Conservation (phyloP, 805 yeast species). For the Metschnikowia lunata region DNA sequence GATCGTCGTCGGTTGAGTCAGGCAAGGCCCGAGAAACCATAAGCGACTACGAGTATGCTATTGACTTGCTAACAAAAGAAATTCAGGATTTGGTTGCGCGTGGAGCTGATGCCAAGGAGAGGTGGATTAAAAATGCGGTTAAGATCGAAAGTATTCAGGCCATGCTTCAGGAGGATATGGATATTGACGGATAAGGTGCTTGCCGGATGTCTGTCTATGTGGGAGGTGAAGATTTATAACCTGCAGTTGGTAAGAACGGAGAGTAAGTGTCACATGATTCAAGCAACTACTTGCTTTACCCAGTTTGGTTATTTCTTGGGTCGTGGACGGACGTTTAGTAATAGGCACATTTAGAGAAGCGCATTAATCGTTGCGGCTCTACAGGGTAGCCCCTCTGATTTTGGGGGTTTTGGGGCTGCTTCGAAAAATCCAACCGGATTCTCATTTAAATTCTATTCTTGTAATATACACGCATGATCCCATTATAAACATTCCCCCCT, state of each 20-base stretch:
- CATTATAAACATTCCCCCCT: background rate
- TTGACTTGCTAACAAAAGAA: conserved; percentile 21
- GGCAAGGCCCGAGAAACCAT: conserved; percentile 17
- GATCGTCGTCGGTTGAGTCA: conserved; percentile 19
- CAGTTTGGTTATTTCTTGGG: too few species aligned
- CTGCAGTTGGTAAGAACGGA: background rate
- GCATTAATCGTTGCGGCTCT: too few species aligned
- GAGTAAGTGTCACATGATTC: background rate
- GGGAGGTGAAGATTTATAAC: background rate
- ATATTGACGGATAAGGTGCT: conserved; percentile 6
- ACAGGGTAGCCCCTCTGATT: too few species aligned
- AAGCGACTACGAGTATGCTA: conserved; percentile 30
- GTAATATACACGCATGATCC: conserved; percentile 6
- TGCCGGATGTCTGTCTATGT: background rate
- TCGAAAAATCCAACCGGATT: too few species aligned
- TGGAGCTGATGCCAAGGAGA: conserved; percentile 29
- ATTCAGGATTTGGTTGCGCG: conserved; percentile 28
- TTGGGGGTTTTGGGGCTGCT: too few species aligned
- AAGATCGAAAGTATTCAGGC: conserved; percentile 27
- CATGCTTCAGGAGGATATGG: conserved; percentile 16
- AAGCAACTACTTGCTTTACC: too few species aligned
- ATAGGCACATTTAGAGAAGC: too few species aligned
- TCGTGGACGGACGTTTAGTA: too few species aligned
- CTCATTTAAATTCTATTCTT: background rate
- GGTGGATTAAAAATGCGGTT: conserved; percentile 34